phyloP scores from a whole-genome alignment of 2,329 filamentous ascomycete genomes.

The Magnaporthiopsis incrustans region DNA sequence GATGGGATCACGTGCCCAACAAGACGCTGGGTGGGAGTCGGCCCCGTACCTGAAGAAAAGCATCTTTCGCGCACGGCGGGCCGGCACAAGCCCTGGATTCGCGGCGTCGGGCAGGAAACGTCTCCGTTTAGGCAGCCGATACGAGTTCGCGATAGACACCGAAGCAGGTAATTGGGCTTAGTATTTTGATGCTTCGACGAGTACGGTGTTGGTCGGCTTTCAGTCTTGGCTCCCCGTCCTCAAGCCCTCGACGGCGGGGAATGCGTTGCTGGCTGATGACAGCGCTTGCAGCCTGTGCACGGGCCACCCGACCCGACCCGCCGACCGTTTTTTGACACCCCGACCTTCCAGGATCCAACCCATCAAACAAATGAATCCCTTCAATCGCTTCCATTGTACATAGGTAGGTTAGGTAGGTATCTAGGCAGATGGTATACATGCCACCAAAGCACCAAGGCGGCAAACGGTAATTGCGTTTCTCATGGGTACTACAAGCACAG shows the following conservation, averaged over 20 bases:
- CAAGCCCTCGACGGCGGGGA: background rate
- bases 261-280: background rate
- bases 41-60: constrained; percentile 20
- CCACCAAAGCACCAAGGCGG: no score
- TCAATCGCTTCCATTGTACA: no score
- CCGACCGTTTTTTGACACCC: no score
- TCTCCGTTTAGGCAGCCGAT: background rate
- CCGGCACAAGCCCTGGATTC: background rate
- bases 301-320: background rate
- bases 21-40: background rate
- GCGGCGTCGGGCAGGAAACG: background rate
- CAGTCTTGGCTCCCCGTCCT: background rate
- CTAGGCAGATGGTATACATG: no score
- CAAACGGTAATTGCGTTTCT: background rate
- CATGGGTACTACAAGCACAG: background rate
- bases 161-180: no score
- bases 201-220: background rate
- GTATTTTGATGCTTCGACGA: background rate
- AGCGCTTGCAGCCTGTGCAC: background rate
- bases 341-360: no score
- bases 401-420: no score
- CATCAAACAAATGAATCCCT: no score
- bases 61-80: constrained; percentile 10
- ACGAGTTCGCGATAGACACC: background rate
- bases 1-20: background rate